Evolutionary conservation across 78 protist genomes (phyloP).

Genomic region (Salpingoeca rosetta): DNA sequence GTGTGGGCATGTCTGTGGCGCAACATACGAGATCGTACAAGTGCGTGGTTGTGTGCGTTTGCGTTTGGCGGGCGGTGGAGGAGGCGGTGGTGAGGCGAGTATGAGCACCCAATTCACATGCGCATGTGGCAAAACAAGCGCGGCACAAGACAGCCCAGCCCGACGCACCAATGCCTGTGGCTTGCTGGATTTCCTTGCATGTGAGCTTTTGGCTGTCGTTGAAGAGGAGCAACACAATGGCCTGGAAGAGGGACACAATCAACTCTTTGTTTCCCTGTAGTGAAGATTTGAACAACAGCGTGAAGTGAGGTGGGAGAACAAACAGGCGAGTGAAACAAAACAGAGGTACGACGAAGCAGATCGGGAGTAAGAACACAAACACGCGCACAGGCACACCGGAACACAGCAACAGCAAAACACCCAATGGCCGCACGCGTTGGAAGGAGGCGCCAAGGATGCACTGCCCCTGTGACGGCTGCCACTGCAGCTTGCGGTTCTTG

Average conservation of each 20-base stretch:
- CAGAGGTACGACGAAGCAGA: not conserved
- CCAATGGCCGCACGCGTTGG: not conserved
- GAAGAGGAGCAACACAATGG: slow-evolving; percentile 64
- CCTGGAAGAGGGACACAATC: slow-evolving; percentile 66
- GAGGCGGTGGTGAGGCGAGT: too few relatives aligned
- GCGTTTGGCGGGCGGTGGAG: not conserved
- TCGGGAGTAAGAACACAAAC: not conserved
- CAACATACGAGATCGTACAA: not conserved
- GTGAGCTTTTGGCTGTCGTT: slow-evolving; percentile 45
- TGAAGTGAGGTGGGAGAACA: not conserved
- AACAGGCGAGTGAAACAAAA: not conserved
- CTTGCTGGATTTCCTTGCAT: slow-evolving; percentile 22
- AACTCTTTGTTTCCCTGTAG: slow-evolving; percentile 65
- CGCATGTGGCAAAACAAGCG: too few relatives aligned
- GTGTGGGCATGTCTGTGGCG: slow-evolving; percentile 11
- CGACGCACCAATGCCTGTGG: slow-evolving; percentile 26
- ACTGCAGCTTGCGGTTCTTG: slow-evolving; percentile 47
- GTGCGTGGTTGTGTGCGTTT: not conserved
- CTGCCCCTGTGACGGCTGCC: slow-evolving; percentile 66
- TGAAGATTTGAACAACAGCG: not conserved
- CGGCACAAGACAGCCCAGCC: too few relatives aligned
- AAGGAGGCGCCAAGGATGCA: slow-evolving; percentile 51
- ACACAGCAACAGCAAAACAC: not conserved
- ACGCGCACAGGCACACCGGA: too few relatives aligned
- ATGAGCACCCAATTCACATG: too few relatives aligned